These are phyloP conservation scores for Syzygium grande DNA, from an alignment of 345 rosid species.

Conservation along the genomic window DNA sequence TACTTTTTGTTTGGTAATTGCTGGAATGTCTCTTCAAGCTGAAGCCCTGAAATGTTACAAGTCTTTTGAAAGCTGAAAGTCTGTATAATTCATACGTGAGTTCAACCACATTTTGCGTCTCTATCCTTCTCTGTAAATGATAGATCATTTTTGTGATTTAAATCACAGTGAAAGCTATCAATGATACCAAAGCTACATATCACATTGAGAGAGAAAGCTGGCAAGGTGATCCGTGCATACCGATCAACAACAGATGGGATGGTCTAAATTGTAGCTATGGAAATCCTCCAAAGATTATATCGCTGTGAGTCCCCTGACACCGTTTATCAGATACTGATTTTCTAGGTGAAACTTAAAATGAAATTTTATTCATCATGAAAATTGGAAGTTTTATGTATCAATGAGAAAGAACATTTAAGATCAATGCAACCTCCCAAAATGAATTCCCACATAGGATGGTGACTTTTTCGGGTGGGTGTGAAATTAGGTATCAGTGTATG, in stretches of 20 bases:
- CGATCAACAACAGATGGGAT: background rate
- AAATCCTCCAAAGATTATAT: slow-evolving; percentile 4
- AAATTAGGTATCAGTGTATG: background rate
- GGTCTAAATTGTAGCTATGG: slow-evolving; percentile 11
- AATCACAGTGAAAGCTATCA: slow-evolving; percentile 22
- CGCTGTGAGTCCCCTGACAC: background rate
- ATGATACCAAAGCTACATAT: background rate
- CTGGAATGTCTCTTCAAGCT: background rate
- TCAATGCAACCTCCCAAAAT: background rate
- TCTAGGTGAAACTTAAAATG: background rate
- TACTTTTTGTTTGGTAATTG: background rate
- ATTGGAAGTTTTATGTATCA: background rate
- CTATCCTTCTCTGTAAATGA: fast-evolving
- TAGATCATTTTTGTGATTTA: background rate
- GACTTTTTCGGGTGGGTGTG: background rate
- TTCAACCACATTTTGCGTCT: background rate
- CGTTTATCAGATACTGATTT: background rate
- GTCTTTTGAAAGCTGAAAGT: background rate
- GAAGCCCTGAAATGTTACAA: background rate
- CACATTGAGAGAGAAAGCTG: slow-evolving; percentile 1
- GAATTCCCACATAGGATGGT: background rate
- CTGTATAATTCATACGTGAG: background rate
- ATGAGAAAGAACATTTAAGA: background rate
- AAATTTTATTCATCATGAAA: background rate
- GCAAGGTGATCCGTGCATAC: slow-evolving; percentile 31